These are phyloP conservation scores for Emydomyces testavorans DNA, from an alignment of 2,329 filamentous ascomycete genomes.

Conservation along the genomic window DNA sequence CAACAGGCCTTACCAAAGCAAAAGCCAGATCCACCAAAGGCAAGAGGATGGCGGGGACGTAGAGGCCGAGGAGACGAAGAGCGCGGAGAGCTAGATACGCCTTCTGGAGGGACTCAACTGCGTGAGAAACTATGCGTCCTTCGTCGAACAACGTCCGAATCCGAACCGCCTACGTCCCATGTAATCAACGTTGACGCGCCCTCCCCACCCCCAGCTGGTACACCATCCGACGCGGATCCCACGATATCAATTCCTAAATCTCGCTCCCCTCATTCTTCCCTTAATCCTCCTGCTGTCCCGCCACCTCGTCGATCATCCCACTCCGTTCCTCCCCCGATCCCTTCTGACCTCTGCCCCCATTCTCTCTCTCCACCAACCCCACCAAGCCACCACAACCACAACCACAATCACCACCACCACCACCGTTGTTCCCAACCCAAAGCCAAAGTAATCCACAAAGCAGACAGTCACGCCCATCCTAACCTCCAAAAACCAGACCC, in stretches of 20 bases:
- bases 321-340: conserved; percentile 18
- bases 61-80: conserved; percentile 21
- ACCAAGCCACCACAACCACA: conserved; percentile 11
- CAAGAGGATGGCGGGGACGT: conserved; percentile 34
- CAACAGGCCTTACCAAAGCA: background rate
- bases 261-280: conserved; percentile 3
- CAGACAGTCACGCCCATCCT: conserved; percentile 22
- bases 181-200: background rate
- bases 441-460: background rate
- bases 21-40: conserved; percentile 34
- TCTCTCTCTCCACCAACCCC: conserved; percentile 13
- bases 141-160: conserved; percentile 10
- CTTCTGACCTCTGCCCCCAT: conserved; percentile 14
- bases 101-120: background rate
- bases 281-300: conserved; percentile 31
- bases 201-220: background rate
- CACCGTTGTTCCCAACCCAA: conserved; percentile 8
- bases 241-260: conserved; percentile 2
- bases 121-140: background rate
- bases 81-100: conserved; percentile 1
- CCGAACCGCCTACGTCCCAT: conserved; percentile 8
- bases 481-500: conserved; percentile 26
- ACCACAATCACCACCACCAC: conserved; percentile 8
- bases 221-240: background rate
- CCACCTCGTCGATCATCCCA: conserved; percentile 31